These are phyloP conservation scores for Phytophthora megakarya DNA, from an alignment of 352 stramenopile genomes.

Conservation along the genomic window DNA sequence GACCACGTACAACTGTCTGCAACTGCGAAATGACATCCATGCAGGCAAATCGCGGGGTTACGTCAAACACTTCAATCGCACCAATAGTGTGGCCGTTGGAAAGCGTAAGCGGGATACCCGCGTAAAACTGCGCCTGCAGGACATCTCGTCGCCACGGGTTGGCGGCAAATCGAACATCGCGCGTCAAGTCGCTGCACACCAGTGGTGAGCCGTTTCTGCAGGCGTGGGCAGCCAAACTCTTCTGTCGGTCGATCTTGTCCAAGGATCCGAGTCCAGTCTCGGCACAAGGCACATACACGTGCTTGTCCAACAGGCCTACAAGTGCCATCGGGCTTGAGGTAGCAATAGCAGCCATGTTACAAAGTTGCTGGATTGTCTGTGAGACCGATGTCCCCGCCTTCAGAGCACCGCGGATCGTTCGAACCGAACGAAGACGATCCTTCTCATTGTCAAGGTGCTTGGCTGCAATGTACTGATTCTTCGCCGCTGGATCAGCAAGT, in stretches of 20 bases:
- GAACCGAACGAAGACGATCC: slow-evolving; percentile 67
- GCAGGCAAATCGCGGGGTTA: slow-evolving; percentile 58
- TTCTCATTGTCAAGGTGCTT: slow-evolving; percentile 74
- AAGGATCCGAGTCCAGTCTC: slow-evolving; percentile 46
- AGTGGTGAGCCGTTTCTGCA: slow-evolving; percentile 73
- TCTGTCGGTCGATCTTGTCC: slow-evolving; percentile 58
- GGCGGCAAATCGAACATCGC: slow-evolving; percentile 73
- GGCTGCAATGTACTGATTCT: slow-evolving; percentile 65
- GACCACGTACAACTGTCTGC: slow-evolving; percentile 71
- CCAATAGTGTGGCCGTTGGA: slow-evolving; percentile 82
- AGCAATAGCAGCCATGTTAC: slow-evolving; percentile 84
- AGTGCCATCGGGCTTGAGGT: slow-evolving; percentile 68
- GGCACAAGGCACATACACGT: slow-evolving; percentile 72
- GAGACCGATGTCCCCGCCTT: slow-evolving; percentile 39
- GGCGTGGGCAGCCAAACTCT: slow-evolving; percentile 71
- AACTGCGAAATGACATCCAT: slow-evolving; percentile 78
- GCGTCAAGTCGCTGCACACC: slow-evolving; percentile 76
- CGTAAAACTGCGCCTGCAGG: slow-evolving; percentile 70
- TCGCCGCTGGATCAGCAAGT: slow-evolving; percentile 49
- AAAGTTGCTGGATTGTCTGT: slow-evolving; percentile 72
- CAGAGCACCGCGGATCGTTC: slow-evolving; percentile 50
- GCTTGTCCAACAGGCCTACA: slow-evolving; percentile 69
- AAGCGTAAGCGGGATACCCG: slow-evolving; percentile 82
- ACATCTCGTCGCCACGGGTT: slow-evolving; percentile 76
- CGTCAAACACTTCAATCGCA: slow-evolving; percentile 80